Evolutionary conservation across 805 yeast genomes (phyloP).

Genomic region (Wickerhamiella cacticola): DNA sequence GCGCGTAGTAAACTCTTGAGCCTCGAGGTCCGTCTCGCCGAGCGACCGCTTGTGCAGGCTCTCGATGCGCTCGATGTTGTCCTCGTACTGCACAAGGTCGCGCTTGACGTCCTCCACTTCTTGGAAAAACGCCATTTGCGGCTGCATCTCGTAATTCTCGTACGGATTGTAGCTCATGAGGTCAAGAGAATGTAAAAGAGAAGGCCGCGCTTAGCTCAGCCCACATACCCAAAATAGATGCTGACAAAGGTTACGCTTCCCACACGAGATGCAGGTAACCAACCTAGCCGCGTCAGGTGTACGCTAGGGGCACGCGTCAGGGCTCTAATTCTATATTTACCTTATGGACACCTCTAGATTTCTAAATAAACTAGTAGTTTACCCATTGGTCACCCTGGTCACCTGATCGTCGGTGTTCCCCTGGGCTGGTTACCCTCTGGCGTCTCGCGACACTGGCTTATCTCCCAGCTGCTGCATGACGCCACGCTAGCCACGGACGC

Average conservation of each 20-base stretch:
- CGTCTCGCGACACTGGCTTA: too few species aligned
- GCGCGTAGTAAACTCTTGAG: constrained; percentile 53
- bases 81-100: constrained; percentile 57
- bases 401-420: too few species aligned
- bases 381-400: too few species aligned
- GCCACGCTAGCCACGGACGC: too few species aligned
- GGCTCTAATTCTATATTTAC: too few species aligned
- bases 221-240: constrained; percentile 2
- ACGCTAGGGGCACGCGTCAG: too few species aligned
- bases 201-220: constrained; percentile 4
- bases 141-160: constrained; percentile 19
- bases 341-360: too few species aligned
- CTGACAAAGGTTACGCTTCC: background rate
- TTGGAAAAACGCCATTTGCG: constrained; percentile 44
- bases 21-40: constrained; percentile 60
- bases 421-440: too few species aligned
- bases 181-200: background rate
- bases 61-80: constrained; percentile 56
- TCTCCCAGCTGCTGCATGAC: too few species aligned
- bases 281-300: too few species aligned
- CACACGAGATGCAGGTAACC: background rate
- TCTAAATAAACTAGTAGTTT: too few species aligned
- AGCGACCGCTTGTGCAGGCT: constrained; percentile 56
- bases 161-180: constrained; percentile 12
- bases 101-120: constrained; percentile 57